Base-by-base conservation (phyloP, 2,329 filamentous ascomycete species). In the Fusarium verticillioides region DNA sequence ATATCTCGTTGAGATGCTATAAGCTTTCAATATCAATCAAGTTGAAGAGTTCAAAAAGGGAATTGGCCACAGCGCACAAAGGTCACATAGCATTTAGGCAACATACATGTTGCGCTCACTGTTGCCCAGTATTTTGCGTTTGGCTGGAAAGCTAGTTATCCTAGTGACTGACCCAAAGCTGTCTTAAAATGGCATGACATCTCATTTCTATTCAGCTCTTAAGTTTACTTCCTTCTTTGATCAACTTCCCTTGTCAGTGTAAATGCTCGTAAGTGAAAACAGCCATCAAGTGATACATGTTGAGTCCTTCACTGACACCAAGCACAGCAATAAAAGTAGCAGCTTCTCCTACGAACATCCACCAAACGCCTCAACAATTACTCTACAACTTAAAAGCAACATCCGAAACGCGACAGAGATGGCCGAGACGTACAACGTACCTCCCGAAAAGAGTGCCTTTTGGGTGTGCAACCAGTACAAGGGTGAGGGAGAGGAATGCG, bases 231-330 rank as follows among this genome's bases (percentile, higher is more conserved):
- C 4, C 43, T 28, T 21, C 9, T 0, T 15, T 28, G 4, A 21
- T 28, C 18, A 15, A 6, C 26, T 4, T 5, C 1, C 12, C 12
- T 28, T 3, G 0, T 46, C 26, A 46, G 12, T 0, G 2, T 28
- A 3, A 3, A 4, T 46, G 0, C 9, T 21, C 4, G 1, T 28
- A 3, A 15, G 3, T 23, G 5, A 10, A 34, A 7, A 12, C 8
- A 34, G 7, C 2, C 11, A 23, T 23, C 2, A 9, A 18, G 10
- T 19, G 13, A n/a, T 5, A 9, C 9, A n/a, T 32, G 4, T 10
- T n/a, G 5, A 34, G 16, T 19, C 11, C 16, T 19, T 52, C 4
- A 52, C 30, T 36, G 8, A 13, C 12, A 12, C 9, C 1, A 5
- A 30, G 13, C 46, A 9, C 1, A 12, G 46, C 28, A 32, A 32